Evolutionary conservation across 78 protist species (phyloP), one percentile per base, ranked within the genome.

Genomic region (Dictyostelium capitatum): DNA sequence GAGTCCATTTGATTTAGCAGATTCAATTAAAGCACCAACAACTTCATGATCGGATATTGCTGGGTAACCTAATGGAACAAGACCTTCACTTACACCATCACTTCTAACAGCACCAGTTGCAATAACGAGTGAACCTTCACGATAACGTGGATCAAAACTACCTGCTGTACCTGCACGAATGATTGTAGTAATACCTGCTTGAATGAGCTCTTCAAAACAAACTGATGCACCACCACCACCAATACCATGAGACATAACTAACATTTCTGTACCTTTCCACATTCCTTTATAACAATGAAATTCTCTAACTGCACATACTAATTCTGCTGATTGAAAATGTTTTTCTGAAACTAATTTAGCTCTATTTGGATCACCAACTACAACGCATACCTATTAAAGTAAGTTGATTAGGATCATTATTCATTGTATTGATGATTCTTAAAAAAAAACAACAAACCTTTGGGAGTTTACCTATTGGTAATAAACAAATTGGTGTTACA

Each of bases 181-280:
- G 57, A 90, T 90, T 23, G 90, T 82, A 2, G 89, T 90, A 46
- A 82, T 23, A 79, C 95, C 95, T 48, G 91, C 89, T 67, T 90
- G 95, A 50, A 90, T 90, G 51, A 90, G 37, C 72, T 90, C 95
- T 79, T 90, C 95, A 32, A 90, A 90, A 82, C 95, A 90, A 50
- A 90, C 90, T 9, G 85, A 75, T 23, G 95, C 95, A 79, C 95
- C 95, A 79, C 95, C 95, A 48, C 95, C 95, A 69, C 95, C 95
- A 67, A 90, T 90, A 79, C 95, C 95, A 46, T 90, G 95, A 43
- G 89, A 79, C 93, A 87, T 87, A 1, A 87, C 93, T 48, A 87
- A 65, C 53, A 87, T 15, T 50, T 87, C 93, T 47, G 59, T 73
- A 51, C 64, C 93, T 30, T 87, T 77, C 93, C 93, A 87, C 28